Base-by-base conservation (phyloP, 257 asterid species). In the Buddleja alternifolia region DNA sequence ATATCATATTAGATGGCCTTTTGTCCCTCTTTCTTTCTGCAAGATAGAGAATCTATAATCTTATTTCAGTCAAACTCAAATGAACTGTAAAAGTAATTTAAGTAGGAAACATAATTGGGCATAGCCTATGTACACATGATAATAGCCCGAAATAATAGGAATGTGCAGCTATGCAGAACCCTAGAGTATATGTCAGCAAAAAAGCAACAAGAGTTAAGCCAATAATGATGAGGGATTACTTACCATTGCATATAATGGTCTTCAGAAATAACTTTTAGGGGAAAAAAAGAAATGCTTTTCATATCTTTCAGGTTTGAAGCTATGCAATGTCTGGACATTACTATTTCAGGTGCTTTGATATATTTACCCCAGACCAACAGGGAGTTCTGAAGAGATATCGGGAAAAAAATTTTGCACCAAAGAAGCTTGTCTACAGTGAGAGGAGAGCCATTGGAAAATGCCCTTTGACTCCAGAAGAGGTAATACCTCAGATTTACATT, bases 401-500 rank as follows among this genome's bases (percentile, higher is more conserved):
- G 69, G 73, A 71, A 52, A 88, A 80, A 75, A 94, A 90, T 82
- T 94, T 94, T 81, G 96, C 96, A 12, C 84, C 85, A 23, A 94
- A 94, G 83, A 78, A 80, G 66, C 97, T 88, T 76, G 80, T 86
- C 51, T 92, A 91, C 66, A 75, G 55, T 75, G 96, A 93, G 86
- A 87, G 99, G 80, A 85, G 99, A 78, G 96, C 97, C 4, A 94
- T 94, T 62, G 97, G 99, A 63, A 94, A 94, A 80, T 94, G 99
- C 74, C 99, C 99, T 37, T 73, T 91, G 45, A 94, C 99, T 74
- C 99, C 99, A 20, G 99, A 87, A 84, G 99, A 94, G 96, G 99
- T 87, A 83, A 55, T 39, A 40, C 54, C 65, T 71, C 69, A 51
- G 39, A 48, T 69, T 34, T 45, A 21, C 12, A 42, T 61, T 60